phyloP scores from a whole-genome alignment of 768 basidiomycete species.

The Podaxis sp. region DNA sequence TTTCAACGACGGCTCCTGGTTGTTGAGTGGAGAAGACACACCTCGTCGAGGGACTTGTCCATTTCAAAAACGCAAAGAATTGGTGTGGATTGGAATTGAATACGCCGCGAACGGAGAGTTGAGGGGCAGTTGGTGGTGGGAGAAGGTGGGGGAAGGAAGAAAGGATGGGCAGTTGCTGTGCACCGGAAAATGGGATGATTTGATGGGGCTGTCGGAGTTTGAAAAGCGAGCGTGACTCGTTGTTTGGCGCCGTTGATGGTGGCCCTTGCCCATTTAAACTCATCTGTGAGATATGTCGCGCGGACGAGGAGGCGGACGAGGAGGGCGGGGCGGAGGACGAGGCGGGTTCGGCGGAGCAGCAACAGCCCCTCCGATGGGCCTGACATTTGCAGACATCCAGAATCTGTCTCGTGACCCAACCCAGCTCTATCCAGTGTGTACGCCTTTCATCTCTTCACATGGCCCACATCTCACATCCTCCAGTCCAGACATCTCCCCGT shows the following conservation, averaged over 20 bases:
- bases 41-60: slow-evolving; percentile 86
- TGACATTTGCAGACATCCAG: slow-evolving; percentile 79
- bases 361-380: slow-evolving; percentile 70
- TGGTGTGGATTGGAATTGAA: not conserved
- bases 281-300: slow-evolving; percentile 37
- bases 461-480: slow-evolving; percentile 22
- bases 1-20: slow-evolving; percentile 23
- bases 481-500: slow-evolving; percentile 73
- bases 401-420: slow-evolving; percentile 74
- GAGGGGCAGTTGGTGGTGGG: slow-evolving; percentile 12
- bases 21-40: slow-evolving; percentile 36
- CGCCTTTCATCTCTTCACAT: slow-evolving; percentile 21
- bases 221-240: slow-evolving; percentile 25
- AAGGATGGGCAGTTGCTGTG: slow-evolving; percentile 32
- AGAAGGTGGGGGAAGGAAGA: slow-evolving; percentile 17
- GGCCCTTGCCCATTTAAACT: slow-evolving; percentile 3
- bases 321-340: slow-evolving; percentile 46
- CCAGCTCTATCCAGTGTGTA: slow-evolving; percentile 78
- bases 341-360: slow-evolving; percentile 57
- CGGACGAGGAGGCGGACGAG: slow-evolving; percentile 41
- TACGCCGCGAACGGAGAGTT: slow-evolving; percentile 1
- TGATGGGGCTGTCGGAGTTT: slow-evolving; percentile 40
- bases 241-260: slow-evolving; percentile 17
- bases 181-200: slow-evolving; percentile 29
- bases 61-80: slow-evolving; percentile 34